phyloP scores from a whole-genome alignment of 305 asterid genomes.

The Striga hermonthica region DNA sequence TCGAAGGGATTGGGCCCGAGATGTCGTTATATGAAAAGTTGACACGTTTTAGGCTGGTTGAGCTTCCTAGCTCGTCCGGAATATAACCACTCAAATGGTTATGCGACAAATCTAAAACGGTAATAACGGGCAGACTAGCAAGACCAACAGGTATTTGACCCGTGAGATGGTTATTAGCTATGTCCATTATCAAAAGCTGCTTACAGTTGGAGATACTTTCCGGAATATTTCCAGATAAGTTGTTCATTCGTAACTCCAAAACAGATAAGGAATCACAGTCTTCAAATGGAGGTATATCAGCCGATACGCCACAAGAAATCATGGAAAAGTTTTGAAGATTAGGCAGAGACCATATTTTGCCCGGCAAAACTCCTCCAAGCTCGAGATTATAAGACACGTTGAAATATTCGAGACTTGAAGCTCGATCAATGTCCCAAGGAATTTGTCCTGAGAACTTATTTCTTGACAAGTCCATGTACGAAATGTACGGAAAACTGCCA shows the following conservation, averaged over 20 bases:
- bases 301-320: slow-evolving; percentile 63
- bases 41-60: slow-evolving; percentile 53
- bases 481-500: slow-evolving; percentile 41
- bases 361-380: slow-evolving; percentile 65
- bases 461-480: slow-evolving; percentile 77
- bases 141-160: slow-evolving; percentile 62
- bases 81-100: slow-evolving; percentile 58
- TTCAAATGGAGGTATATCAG: slow-evolving; percentile 61
- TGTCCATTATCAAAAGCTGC: slow-evolving; percentile 53
- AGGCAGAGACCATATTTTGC: slow-evolving; percentile 54
- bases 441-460: slow-evolving; percentile 70
- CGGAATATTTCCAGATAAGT: slow-evolving; percentile 58
- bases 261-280: slow-evolving; percentile 55
- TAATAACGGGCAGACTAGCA: slow-evolving; percentile 54
- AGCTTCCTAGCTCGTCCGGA: slow-evolving; percentile 48
- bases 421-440: slow-evolving; percentile 49
- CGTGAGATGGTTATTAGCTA: slow-evolving; percentile 58
- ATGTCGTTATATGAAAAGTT: slow-evolving; percentile 78
- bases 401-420: slow-evolving; percentile 54
- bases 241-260: slow-evolving; percentile 69
- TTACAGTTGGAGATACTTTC: slow-evolving; percentile 60
- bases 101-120: slow-evolving; percentile 60
- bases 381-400: slow-evolving; percentile 71
- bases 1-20: slow-evolving; percentile 71
- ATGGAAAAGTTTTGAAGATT: slow-evolving; percentile 67